These are phyloP conservation scores for Bodo saltans DNA, from an alignment of 78 protist species.

Conservation along the genomic window DNA sequence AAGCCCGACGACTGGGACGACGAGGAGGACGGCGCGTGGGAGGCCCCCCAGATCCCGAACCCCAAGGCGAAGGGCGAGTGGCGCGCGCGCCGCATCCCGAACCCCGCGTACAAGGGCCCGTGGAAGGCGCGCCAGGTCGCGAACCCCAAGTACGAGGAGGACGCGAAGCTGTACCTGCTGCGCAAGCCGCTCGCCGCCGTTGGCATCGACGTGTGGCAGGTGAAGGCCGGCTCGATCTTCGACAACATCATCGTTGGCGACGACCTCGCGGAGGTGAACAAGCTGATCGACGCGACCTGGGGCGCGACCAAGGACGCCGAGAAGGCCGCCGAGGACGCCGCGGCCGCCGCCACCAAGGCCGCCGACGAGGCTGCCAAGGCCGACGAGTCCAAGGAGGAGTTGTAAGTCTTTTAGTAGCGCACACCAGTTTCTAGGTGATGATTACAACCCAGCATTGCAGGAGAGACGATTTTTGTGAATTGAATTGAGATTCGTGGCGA, in stretches of 20 bases:
- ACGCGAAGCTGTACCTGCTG: conserved; percentile 47
- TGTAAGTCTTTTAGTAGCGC: too few species aligned
- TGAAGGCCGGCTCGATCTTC: conserved; percentile 93
- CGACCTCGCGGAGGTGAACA: conserved; percentile 60
- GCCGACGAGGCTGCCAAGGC: conserved; percentile 46
- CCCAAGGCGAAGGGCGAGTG: conserved; percentile 83
- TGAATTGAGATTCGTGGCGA: too few species aligned
- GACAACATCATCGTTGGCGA: conserved; percentile 92
- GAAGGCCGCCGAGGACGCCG: conserved; percentile 53
- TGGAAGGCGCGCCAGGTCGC: conserved; percentile 80
- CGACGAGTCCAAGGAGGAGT: too few species aligned
- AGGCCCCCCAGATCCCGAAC: conserved; percentile 91
- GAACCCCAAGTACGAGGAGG: conserved; percentile 85
- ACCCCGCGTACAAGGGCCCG: conserved; percentile 92
- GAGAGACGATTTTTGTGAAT: too few species aligned
- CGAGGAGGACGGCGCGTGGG: conserved; percentile 98
- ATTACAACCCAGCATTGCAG: too few species aligned
- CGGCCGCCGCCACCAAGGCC: conserved; percentile 45
- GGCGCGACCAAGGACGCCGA: conserved; percentile 46
- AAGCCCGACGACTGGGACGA: conserved; percentile 98
- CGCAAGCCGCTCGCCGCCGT: conserved; percentile 51
- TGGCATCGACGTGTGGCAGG: conserved; percentile 95
- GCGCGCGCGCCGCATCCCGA: conserved; percentile 74
- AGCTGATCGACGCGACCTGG: conserved; percentile 57
- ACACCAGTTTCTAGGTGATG: too few species aligned